Base-by-base conservation (phyloP, 2,329 filamentous ascomycete species). In the Teratosphaeria gauchensis region DNA sequence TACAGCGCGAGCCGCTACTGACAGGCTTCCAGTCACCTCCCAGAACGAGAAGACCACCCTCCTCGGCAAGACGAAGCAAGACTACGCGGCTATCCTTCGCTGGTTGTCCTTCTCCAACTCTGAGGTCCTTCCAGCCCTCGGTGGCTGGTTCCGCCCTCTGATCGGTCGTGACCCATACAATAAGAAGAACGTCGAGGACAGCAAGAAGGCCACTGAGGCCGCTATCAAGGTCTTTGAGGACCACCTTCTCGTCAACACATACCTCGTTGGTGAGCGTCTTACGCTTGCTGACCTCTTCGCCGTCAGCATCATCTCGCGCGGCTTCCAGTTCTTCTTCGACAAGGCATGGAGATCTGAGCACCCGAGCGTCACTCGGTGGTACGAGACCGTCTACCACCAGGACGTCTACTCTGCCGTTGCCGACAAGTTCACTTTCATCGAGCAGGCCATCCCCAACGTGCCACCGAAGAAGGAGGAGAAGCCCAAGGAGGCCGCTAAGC, bases 1-100 rank as follows among this genome's bases (percentile, higher is more conserved):
- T 16, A 16, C n/a, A 30, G 57, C 57, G 14, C 31, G n/a, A 16
- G 30, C 54, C 12, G 11, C 16, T 11, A 12, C 28, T 55, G 31
- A 55, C 54, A n/a, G n/a, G n/a, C 30, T 46, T 46, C 4, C 73
- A 97, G 94, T 99, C 76, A 91, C 94, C 72, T 97, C 94, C 70
- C 94, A 99, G 82, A 99, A 99, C 78, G 94, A 97, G 87, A 97
- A 97, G 88, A 99, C 94, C 71, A 95, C 91, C 69, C 91, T 99
- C 67, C 86, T 99, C 71, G 94, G 94, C 75, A 97, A 97, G 88
- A 99, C 92, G 81, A 99, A 99, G 88, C 92, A 99, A 83, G 94
- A 99, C 86, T 91, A 97, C 78, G 94, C 94, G 71, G 92, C 92
- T 69, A 99, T 99, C 78, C 83, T 99, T 75, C 90, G 89, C 79